Percentiles rank a stretch among this genome's conserved stretches.
phyloP scores from a whole-genome alignment of 2,329 filamentous ascomycete genomes.

The Beauveria sp. region DNA sequence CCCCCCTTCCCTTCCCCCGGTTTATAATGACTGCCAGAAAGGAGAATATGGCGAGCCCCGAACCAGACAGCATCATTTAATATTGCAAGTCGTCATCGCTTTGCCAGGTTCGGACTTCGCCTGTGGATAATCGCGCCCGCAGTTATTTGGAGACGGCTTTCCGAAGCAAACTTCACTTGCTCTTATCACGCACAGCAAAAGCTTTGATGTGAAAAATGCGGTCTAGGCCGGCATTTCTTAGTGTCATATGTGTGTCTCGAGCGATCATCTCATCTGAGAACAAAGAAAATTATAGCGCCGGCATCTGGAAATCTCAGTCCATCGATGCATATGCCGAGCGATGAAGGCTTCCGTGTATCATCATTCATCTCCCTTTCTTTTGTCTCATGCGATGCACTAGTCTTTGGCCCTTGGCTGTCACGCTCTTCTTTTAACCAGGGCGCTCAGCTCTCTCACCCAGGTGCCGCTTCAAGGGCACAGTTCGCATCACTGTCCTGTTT shows the following conservation, averaged over 20 bases:
- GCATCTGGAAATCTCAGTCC: neutral
- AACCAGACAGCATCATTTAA: neutral
- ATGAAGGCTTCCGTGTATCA: neutral
- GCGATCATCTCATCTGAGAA: neutral
- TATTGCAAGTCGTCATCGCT: neutral
- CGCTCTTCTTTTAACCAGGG: neutral
- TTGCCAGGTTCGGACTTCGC: neutral
- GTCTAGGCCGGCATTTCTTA: neutral
- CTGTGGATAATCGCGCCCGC: neutral
- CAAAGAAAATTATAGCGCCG: neutral
- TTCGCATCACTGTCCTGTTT: conserved; percentile 3
- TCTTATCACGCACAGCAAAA: neutral
- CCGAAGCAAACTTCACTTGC: neutral
- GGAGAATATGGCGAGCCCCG: neutral
- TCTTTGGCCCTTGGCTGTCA: neutral
- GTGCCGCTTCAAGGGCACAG: neutral
- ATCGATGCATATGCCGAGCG: conserved; percentile 5
- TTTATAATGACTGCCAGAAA: neutral
- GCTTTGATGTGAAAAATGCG: neutral
- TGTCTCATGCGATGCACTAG: neutral
- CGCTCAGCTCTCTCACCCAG: neutral
- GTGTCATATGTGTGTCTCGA: neutral
- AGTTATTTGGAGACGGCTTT: neutral
- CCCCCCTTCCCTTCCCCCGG: neutral
- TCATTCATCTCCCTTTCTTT: neutral